Evolutionary conservation across 2,329 filamentous ascomycete genomes (phyloP).

Genomic region (Cephalotrichum gorgonifer): DNA sequence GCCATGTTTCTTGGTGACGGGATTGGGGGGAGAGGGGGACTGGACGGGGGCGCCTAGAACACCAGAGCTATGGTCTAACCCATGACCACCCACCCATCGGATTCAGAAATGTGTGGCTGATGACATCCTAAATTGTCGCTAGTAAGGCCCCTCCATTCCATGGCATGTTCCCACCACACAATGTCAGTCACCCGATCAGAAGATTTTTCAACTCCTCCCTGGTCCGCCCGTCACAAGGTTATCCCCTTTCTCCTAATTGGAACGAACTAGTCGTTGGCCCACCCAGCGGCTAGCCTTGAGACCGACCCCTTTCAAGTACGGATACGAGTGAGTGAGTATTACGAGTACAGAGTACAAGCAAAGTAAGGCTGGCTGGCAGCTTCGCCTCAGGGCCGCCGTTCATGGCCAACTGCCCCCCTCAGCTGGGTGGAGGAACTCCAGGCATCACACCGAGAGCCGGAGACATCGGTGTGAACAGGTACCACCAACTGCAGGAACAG

Average conservation of each 20-base stretch:
- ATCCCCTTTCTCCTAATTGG: background rate
- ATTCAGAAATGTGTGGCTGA: background rate
- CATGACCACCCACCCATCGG: background rate
- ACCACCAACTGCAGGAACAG: background rate
- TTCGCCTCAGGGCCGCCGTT: background rate
- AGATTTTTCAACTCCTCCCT: background rate
- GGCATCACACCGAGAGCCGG: background rate
- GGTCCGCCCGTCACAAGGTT: background rate
- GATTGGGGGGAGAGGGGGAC: too few species aligned
- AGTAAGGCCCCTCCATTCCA: background rate
- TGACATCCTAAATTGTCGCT: background rate
- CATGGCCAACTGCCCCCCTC: background rate
- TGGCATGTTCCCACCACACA: background rate
- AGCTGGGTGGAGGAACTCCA: background rate
- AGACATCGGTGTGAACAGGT: background rate
- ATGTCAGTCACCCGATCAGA: background rate
- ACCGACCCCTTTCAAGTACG: too few species aligned
- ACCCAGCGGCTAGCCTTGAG: background rate
- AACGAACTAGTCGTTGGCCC: background rate
- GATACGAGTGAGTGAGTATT: too few species aligned
- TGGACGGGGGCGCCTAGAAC: too few species aligned
- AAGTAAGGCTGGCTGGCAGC: background rate
- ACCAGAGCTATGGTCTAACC: background rate
- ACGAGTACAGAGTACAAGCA: too few species aligned
- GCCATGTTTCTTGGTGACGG: too few species aligned